Evolutionary conservation across 2,329 filamentous ascomycete species (phyloP), one percentile per base, ranked within the genome.

Genomic region (Daldinia eschscholtzii): DNA sequence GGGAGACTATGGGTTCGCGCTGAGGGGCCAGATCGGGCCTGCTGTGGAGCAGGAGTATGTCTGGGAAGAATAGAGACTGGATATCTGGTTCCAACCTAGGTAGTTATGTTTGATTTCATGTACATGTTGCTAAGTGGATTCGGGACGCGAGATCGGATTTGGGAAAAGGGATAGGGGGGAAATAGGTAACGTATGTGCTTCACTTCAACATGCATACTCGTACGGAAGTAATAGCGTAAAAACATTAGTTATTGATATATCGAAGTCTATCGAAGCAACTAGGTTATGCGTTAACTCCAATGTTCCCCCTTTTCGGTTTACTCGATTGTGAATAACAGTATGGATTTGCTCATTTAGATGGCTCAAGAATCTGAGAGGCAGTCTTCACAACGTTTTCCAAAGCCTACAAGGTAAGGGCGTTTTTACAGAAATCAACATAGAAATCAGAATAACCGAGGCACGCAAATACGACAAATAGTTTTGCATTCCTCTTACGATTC

Each of bases 1-100:
- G 0, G 92, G 92, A 0, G 92, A 95, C 76, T 94, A 94, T 76
- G 92, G 92, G 0, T 86, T 84, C 79, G 85, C 84, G 0, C 63
- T 87, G 57, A 75, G 82, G 65, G 73, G 72, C 2, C 61, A 83
- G 73, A 79, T 85, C 0, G 72, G 78, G 2, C 76, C 79, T 0
- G 58, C 26, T 12, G 70, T 73, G 5, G 61, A 69, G 64, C 83
- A 85, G 76, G 75, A 75, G 20, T 85, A 80, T 67, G 69, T 83
- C 1, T 85, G 82, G 82, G 80, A 82, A 44, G 81, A 79, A 0
- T 78, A 72, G 55, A n/a, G 1, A 3, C 20, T 65, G 28, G 18
- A 6, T 42, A 42, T 18, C 4, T 57, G 2, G 44, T 58, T 33
- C 20, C 10, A 20, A 6, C 13, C 13, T 55, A 37, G 35, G 7